A percentile compares a stretch with the other conserved stretches of the same genome.
These are phyloP conservation scores for Metschnikowia lachancei DNA, from an alignment of 805 yeast species.

Conservation along the genomic window DNA sequence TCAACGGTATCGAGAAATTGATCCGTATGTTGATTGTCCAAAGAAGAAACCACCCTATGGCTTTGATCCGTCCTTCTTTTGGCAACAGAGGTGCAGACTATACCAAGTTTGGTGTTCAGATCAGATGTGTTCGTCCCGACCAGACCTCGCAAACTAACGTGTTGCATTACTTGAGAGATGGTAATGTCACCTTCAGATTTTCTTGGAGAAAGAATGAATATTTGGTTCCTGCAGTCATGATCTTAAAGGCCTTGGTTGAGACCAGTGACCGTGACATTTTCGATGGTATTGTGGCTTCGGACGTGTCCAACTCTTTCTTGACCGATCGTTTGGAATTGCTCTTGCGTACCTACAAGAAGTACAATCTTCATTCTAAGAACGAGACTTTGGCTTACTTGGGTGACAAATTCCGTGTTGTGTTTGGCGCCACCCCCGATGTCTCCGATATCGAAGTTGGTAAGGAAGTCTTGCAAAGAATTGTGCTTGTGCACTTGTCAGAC, in stretches of 20 bases:
- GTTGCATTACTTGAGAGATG: slow-evolving; percentile 92
- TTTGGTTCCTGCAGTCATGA: slow-evolving; percentile 88
- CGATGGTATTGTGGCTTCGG: slow-evolving; percentile 93
- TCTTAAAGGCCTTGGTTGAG: slow-evolving; percentile 84
- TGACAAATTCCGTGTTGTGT: slow-evolving; percentile 91
- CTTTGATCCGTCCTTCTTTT: slow-evolving; percentile 91
- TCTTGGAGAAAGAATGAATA: slow-evolving; percentile 97
- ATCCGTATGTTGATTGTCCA: slow-evolving; percentile 97
- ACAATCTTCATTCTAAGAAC: slow-evolving; percentile 71
- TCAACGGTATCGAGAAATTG: slow-evolving; percentile 94
- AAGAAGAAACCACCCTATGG: slow-evolving; percentile 97
- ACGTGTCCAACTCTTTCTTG: slow-evolving; percentile 81
- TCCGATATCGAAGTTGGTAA: slow-evolving; percentile 89
- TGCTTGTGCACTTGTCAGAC: slow-evolving; percentile 78
- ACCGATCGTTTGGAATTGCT: slow-evolving; percentile 96
- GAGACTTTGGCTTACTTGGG: slow-evolving; percentile 94
- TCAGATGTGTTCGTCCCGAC: slow-evolving; percentile 92
- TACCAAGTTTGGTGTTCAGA: slow-evolving; percentile 87
- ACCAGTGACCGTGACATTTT: slow-evolving; percentile 93
- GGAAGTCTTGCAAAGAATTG: slow-evolving; percentile 78
- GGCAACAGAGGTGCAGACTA: slow-evolving; percentile 91
- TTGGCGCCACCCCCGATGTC: slow-evolving; percentile 83
- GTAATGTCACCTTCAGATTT: slow-evolving; percentile 93
- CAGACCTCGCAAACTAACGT: slow-evolving; percentile 98
- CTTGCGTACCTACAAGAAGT: slow-evolving; percentile 81